Conservation (phyloP, 1,139 yeast species). For the Kluyveromyces sp. region DNA sequence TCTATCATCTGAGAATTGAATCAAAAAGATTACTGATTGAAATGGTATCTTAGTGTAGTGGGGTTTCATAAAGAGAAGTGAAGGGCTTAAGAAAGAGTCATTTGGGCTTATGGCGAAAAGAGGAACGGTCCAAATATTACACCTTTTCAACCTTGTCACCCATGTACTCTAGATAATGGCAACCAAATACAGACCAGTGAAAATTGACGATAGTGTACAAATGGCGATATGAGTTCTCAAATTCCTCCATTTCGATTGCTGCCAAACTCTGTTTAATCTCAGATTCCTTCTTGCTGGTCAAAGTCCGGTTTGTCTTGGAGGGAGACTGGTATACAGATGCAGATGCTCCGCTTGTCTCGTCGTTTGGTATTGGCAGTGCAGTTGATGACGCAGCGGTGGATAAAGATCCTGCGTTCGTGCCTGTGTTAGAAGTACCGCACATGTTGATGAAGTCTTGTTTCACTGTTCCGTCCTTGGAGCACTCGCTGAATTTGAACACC, state of each 20-base stretch:
- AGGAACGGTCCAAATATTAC: no score
- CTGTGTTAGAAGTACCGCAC: slow-evolving; percentile 14
- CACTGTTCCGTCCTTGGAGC: slow-evolving; percentile 31
- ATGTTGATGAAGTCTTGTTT: slow-evolving; percentile 31
- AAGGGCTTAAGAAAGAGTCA: background rate
- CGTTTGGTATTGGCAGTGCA: slow-evolving; percentile 4
- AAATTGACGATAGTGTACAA: slow-evolving; percentile 30
- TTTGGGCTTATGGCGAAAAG: no score
- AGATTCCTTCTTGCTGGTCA: slow-evolving; percentile 2
- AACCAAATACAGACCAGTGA: slow-evolving; percentile 34
- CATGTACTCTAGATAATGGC: slow-evolving; percentile 28
- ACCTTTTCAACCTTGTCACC: slow-evolving; percentile 21
- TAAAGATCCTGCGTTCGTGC: background rate
- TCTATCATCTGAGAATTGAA: background rate
- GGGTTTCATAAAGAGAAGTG: background rate
- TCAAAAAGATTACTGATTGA: background rate
- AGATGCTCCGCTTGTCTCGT: background rate
- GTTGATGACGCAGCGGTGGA: slow-evolving; percentile 2
- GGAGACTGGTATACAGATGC: slow-evolving; percentile 8
- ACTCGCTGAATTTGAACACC: slow-evolving; percentile 25
- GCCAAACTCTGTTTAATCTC: slow-evolving; percentile 7
- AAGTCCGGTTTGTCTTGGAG: background rate
- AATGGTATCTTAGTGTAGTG: background rate
- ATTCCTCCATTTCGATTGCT: slow-evolving; percentile 29
- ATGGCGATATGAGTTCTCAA: slow-evolving; percentile 31